These are phyloP conservation scores for Salvia hispanica DNA, from an alignment of 257 asterid species.

Conservation along the genomic window DNA sequence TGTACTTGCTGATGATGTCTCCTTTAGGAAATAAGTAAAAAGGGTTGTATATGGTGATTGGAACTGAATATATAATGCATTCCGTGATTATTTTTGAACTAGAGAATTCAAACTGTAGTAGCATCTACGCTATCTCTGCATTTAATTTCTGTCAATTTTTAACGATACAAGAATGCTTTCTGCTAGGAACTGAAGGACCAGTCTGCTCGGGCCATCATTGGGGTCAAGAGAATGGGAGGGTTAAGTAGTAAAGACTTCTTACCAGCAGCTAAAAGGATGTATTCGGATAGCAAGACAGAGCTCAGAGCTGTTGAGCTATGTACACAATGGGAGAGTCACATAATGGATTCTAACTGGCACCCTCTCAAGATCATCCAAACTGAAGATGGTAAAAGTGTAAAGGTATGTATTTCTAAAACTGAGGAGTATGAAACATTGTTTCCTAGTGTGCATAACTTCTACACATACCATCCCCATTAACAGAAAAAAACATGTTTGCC, in stretches of 20 bases:
- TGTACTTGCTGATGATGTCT: background rate
- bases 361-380: too few species aligned
- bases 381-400: too few species aligned
- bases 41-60: background rate
- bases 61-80: background rate
- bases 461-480: too few species aligned
- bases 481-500: too few species aligned
- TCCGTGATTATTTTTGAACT: background rate
- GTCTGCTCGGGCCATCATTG: constrained; percentile 39
- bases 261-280: constrained; percentile 61
- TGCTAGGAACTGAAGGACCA: constrained; percentile 47
- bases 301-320: constrained; percentile 49
- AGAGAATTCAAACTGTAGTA: background rate
- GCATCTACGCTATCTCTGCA: background rate
- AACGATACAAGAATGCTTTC: background rate
- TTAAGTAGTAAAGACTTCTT: constrained; percentile 54
- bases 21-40: background rate
- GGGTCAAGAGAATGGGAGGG: constrained; percentile 78
- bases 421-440: too few species aligned
- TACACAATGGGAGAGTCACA: constrained; percentile 64
- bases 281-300: constrained; percentile 44
- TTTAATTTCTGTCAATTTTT: background rate
- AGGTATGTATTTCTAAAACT: too few species aligned
- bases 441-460: too few species aligned
- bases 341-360: constrained; percentile 45